Percentiles rank a stretch among this genome's conserved stretches.
phyloP scores from a whole-genome alignment of 2,329 filamentous ascomycete species.

The Sphaerulina vaccinii region DNA sequence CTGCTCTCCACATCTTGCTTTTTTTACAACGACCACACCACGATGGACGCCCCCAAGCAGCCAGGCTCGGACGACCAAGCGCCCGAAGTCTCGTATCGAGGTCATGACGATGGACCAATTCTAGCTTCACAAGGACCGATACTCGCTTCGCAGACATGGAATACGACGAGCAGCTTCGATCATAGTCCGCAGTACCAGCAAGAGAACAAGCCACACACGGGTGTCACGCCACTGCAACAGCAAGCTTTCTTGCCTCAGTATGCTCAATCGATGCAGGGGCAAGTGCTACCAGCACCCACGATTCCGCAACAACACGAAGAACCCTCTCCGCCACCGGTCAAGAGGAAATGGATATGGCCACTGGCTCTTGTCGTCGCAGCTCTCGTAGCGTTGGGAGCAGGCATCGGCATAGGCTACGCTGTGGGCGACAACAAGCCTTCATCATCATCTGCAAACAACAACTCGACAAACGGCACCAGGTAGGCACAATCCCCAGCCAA shows the following conservation, averaged over 20 bases:
- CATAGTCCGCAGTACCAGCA: conserved; percentile 3
- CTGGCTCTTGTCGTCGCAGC: conserved; percentile 4
- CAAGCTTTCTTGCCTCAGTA: conserved; percentile 6
- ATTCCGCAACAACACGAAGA: not conserved
- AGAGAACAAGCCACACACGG: not conserved
- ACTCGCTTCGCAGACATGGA: not conserved
- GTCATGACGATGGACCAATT: not conserved
- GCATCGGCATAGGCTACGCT: conserved; percentile 13
- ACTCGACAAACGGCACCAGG: not conserved
- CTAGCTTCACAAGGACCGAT: conserved; percentile 16
- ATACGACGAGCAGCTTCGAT: conserved; percentile 4
- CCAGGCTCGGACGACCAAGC: conserved; percentile 1
- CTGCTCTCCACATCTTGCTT: not conserved
- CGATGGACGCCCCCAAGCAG: conserved; percentile 3
- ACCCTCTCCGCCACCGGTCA: not conserved
- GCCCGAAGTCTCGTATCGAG: conserved; percentile 11
- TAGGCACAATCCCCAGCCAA: not conserved
- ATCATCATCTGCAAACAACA: not conserved
- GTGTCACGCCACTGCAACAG: conserved; percentile 4
- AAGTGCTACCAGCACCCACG: not conserved
- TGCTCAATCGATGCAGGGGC: conserved; percentile 3
- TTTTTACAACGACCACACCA: not conserved
- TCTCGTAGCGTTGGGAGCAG: conserved; percentile 5
- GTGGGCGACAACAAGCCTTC: conserved; percentile 9
- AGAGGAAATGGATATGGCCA: conserved; percentile 11